Percentiles rank a stretch among this genome's conserved stretches.
Conservation (phyloP, 768 basidiomycete genomes). For the Pleurotus cornucopiae region DNA sequence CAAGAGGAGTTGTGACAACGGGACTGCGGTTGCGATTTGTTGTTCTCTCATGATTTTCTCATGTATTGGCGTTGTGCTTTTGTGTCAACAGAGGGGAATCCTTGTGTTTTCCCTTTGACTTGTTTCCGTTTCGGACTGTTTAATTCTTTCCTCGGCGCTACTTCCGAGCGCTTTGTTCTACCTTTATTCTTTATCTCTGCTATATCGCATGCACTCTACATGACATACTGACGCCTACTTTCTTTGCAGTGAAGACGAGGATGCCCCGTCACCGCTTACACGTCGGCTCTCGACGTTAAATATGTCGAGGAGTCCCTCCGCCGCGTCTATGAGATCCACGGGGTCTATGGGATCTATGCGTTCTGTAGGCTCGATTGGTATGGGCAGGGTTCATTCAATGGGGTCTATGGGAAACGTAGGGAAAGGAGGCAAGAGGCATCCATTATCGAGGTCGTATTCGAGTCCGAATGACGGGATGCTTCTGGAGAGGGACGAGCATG, state of each 20-base stretch:
- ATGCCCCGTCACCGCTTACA: conserved; percentile 64
- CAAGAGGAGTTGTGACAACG: no score
- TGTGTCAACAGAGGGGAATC: no score
- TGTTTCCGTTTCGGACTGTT: background rate
- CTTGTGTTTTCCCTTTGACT: background rate
- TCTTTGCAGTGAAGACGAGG: conserved; percentile 60
- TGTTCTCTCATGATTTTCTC: background rate
- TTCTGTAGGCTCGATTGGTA: no score
- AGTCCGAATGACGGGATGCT: conserved; percentile 8
- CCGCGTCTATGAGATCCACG: conserved; percentile 31
- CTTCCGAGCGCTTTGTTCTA: background rate
- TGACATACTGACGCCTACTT: background rate
- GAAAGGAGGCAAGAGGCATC: conserved; percentile 15
- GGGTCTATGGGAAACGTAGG: background rate
- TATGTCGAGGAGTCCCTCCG: conserved; percentile 42
- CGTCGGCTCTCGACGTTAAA: conserved; percentile 56
- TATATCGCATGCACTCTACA: background rate
- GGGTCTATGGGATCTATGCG: conserved; percentile 1
- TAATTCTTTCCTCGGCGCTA: background rate
- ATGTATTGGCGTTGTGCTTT: conserved; percentile 8
- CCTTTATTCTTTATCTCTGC: background rate
- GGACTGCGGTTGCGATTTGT: no score
- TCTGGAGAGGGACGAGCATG: background rate
- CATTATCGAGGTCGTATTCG: conserved; percentile 27
- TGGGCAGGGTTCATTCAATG: background rate